Evolutionary conservation across 169 alveolate genomes (phyloP), one percentile per base, ranked within the genome.

Genomic region (Plasmodium ovale): DNA sequence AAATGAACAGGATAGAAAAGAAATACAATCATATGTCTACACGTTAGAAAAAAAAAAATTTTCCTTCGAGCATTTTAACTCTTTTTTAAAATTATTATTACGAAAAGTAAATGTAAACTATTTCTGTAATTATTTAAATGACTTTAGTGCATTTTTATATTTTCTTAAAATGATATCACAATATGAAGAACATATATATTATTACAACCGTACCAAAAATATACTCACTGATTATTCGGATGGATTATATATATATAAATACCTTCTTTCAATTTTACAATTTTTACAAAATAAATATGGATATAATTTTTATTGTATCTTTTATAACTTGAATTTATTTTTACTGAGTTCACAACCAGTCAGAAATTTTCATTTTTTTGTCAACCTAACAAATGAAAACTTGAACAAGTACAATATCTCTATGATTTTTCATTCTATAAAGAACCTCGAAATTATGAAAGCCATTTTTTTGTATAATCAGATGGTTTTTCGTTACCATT

Each of bases 81-180:
- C 88, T 12, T 74, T 74, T 42, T 42, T 74, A 25, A 44, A 23
- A 4, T 59, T 59, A 14, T 35, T 74, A 21, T 60, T 74, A 64
- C 29, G 4, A 27, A 74, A 44, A 59, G 58, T 74, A 74, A 74
- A 74, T 9, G 67, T 60, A 59, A 74, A 58, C 35, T 35, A 19
- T 25, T 74, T 74, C 14, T 27, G 64, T 23, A n/a, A 23, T 27
- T 35, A 59, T 44, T 42, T 59, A 3, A 74, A 74, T 27, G 67
- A 74, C 12, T 59, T 74, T 19, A 74, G 88, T 64, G 72, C 88
- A 0, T 74, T 39, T 59, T 74, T 74, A 74, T 74, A 74, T 74
- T 74, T 74, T 59, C 39, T 74, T 42, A 74, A 74, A 44, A 39
- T 74, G 31, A 19, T 74, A 14, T 29, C 74, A 12, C 58, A 74